Conservation (phyloP, 768 basidiomycete genomes). For the Leccinellum luteum region DNA sequence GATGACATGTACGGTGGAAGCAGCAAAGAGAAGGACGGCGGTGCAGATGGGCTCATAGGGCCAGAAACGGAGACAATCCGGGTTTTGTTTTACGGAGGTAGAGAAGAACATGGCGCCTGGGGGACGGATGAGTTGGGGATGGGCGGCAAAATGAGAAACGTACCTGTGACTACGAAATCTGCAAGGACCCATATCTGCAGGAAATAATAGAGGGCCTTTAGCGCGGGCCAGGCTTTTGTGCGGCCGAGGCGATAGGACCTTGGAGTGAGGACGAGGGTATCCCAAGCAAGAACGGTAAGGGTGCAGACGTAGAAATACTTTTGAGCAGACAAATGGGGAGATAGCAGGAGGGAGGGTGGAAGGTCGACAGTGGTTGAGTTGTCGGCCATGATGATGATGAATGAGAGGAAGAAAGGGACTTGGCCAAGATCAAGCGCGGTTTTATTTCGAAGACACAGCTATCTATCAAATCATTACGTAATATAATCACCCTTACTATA, state of each 20-base stretch:
- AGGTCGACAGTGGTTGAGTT: constrained; percentile 26
- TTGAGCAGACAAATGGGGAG: constrained; percentile 78
- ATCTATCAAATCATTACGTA: constrained; percentile 25
- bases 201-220: constrained; percentile 77
- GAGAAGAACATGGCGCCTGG: constrained; percentile 83
- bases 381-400: constrained; percentile 19
- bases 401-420: not conserved
- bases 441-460: constrained; percentile 20
- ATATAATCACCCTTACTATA: constrained; percentile 4
- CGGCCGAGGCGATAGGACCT: constrained; percentile 71
- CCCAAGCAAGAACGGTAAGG: constrained; percentile 87
- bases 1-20: constrained; percentile 73
- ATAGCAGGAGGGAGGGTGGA: constrained; percentile 68
- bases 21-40: constrained; percentile 68
- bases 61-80: constrained; percentile 66
- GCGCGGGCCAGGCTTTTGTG: constrained; percentile 63
- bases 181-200: constrained; percentile 73
- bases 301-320: constrained; percentile 91
- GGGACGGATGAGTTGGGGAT: constrained; percentile 4
- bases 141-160: constrained; percentile 11
- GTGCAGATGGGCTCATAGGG: constrained; percentile 88
- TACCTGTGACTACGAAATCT: constrained; percentile 76
- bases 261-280: constrained; percentile 80
- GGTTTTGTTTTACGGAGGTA: constrained; percentile 54
- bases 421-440: not conserved